Evolutionary conservation across 129 eudicot genomes (phyloP).

Genomic region (Chrysanthemum makinoi): DNA sequence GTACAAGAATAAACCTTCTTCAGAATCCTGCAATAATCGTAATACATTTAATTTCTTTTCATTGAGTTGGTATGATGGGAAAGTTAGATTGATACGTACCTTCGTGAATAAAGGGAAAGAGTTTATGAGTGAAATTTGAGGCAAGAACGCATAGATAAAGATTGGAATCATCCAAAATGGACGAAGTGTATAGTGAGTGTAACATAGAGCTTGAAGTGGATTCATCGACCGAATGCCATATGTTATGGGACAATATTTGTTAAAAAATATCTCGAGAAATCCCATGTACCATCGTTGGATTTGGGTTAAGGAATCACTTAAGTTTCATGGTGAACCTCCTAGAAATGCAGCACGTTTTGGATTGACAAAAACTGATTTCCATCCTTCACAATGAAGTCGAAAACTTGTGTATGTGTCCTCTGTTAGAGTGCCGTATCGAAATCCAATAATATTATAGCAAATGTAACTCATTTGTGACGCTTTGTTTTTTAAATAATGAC

Average conservation of each 20-base stretch:
- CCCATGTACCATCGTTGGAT: conserved; percentile 60
- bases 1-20: conserved; percentile 34
- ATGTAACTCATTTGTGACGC: too few species aligned
- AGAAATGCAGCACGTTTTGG: conserved; percentile 53
- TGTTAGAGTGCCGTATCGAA: conserved; percentile 24
- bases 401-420: conserved; percentile 48
- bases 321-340: conserved; percentile 42
- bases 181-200: conserved; percentile 39
- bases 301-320: conserved; percentile 44
- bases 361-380: conserved; percentile 41
- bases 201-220: conserved; percentile 40
- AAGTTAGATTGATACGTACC: conserved; percentile 21
- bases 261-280: conserved; percentile 36
- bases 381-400: conserved; percentile 48
- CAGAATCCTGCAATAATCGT: conserved; percentile 37
- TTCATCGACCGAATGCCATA: conserved; percentile 34
- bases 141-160: conserved; percentile 44
- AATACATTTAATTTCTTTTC: too few species aligned
- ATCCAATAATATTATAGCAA: too few species aligned
- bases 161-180: conserved; percentile 44
- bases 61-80: too few species aligned
- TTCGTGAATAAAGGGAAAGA: conserved; percentile 33
- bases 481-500: too few species aligned
- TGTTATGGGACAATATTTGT: conserved; percentile 33
- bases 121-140: conserved; percentile 43